Evolutionary conservation across 805 yeast species (phyloP).

Genomic region (Cyberlindnera xishuangbannaensis): DNA sequence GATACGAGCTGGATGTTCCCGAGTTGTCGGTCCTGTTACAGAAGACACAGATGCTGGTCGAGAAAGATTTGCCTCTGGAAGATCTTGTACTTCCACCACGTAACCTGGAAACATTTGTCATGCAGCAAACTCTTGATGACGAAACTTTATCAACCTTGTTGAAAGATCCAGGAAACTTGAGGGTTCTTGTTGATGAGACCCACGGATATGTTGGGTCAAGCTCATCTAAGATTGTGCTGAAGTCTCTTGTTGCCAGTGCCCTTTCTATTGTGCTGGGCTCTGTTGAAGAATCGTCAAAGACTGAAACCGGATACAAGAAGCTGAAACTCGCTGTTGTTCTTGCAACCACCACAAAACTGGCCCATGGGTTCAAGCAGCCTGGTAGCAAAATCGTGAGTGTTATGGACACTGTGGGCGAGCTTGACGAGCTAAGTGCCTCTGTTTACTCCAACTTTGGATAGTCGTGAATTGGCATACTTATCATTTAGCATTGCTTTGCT

Average conservation of each 20-base stretch:
- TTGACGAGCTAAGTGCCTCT: conserved; percentile 85
- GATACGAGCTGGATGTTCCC: conserved; percentile 59
- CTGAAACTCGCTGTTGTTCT: conserved; percentile 63
- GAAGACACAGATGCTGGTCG: conserved; percentile 33
- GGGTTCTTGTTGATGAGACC: conserved; percentile 37
- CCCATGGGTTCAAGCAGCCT: conserved; percentile 42
- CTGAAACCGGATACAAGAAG: conserved; percentile 17
- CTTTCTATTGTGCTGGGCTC: conserved; percentile 14
- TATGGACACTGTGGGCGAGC: conserved; percentile 49
- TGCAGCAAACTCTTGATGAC: conserved; percentile 46
- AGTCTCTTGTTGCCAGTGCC: conserved; percentile 30
- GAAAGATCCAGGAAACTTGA: conserved; percentile 27
- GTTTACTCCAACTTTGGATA: conserved; percentile 71
- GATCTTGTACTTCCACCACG: conserved; percentile 43
- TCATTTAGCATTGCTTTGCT: too few species aligned
- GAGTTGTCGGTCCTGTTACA: conserved; percentile 48
- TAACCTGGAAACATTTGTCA: conserved; percentile 45
- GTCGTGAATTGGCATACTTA: background rate
- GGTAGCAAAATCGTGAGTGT: conserved; percentile 36
- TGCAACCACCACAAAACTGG: conserved; percentile 64
- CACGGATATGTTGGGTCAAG: conserved; percentile 36
- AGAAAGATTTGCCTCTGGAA: conserved; percentile 38
- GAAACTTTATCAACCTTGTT: conserved; percentile 30
- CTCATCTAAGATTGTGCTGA: conserved; percentile 28
- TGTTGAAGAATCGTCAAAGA: conserved; percentile 17